Conservation (phyloP, 768 basidiomycete genomes). For the Agaricus sinodeliciosus region DNA sequence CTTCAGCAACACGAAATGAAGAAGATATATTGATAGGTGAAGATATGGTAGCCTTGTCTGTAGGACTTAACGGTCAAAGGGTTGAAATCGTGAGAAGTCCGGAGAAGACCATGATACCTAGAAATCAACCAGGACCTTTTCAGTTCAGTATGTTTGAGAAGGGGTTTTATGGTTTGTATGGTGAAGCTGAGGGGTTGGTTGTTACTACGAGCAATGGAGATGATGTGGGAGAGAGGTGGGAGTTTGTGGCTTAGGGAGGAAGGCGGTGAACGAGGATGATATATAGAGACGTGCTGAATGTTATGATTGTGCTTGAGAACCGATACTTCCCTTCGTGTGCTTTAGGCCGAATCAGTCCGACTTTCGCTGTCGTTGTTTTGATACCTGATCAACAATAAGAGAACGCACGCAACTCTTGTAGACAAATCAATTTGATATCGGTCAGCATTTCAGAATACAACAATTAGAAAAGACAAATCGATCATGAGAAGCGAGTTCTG, state of each 20-base stretch:
- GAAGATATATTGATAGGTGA: conserved; percentile 1
- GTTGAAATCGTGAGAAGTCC: not conserved
- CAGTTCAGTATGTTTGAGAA: not conserved
- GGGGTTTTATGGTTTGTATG: not conserved
- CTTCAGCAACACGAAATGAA: not conserved
- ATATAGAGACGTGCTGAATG: no score
- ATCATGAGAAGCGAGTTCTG: no score
- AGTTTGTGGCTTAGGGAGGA: not conserved
- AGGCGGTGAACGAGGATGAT: no score
- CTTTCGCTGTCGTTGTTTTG: no score
- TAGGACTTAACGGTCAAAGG: not conserved
- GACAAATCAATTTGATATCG: no score
- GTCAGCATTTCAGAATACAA: no score
- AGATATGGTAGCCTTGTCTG: not conserved
- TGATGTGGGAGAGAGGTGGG: not conserved
- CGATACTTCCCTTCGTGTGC: no score
- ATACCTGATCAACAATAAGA: no score
- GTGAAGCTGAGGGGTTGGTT: not conserved
- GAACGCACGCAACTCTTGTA: no score
- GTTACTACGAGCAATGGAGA: not conserved
- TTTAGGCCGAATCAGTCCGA: no score
- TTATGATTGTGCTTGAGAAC: no score
- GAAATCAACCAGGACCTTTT: not conserved
- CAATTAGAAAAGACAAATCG: no score
- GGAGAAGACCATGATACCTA: not conserved